A percentile compares a stretch with the other conserved stretches of the same genome.
phyloP scores from a whole-genome alignment of 768 basidiomycete genomes.

The Tylopilus felleus region DNA sequence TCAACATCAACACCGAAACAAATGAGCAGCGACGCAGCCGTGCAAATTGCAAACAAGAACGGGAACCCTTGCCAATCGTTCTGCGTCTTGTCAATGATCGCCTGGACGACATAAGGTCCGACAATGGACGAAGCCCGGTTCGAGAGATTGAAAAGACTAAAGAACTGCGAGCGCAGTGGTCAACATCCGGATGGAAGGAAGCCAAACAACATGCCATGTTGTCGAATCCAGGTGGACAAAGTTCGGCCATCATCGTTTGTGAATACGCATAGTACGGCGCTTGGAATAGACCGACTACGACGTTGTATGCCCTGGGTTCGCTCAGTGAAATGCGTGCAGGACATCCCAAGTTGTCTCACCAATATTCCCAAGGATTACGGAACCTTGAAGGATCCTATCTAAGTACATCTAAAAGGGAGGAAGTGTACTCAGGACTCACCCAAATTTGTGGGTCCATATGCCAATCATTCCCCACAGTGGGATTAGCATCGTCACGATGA shows the following conservation, averaged over 20 bases:
- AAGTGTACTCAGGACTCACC: slow-evolving; percentile 40
- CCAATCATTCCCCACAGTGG: slow-evolving; percentile 87
- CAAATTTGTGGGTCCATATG: slow-evolving; percentile 73
- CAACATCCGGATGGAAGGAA: neutral
- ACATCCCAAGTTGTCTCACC: slow-evolving; percentile 39
- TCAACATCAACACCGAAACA: slow-evolving; percentile 71
- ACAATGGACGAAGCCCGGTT: slow-evolving; percentile 86
- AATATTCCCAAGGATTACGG: slow-evolving; percentile 86
- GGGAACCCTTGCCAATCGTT: slow-evolving; percentile 85
- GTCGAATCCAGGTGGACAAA: slow-evolving; percentile 84
- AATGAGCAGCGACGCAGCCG: slow-evolving; percentile 63
- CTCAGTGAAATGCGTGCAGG: neutral
- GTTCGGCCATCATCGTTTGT: slow-evolving; percentile 86
- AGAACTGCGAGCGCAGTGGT: slow-evolving; percentile 51
- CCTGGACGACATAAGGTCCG: slow-evolving; percentile 83
- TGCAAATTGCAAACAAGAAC: slow-evolving; percentile 74
- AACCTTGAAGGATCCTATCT: slow-evolving; percentile 40
- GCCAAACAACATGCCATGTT: slow-evolving; percentile 51
- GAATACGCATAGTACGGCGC: slow-evolving; percentile 87
- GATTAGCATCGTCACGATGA: slow-evolving; percentile 71
- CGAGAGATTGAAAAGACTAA: slow-evolving; percentile 81
- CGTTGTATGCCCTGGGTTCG: slow-evolving; percentile 64
- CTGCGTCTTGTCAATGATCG: slow-evolving; percentile 68
- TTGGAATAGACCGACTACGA: slow-evolving; percentile 78
- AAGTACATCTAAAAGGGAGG: slow-evolving; percentile 36